Evolutionary conservation across 2,329 filamentous ascomycete genomes (phyloP), one percentile per base, ranked within the genome.

Genomic region (Rutstroemia sp.): DNA sequence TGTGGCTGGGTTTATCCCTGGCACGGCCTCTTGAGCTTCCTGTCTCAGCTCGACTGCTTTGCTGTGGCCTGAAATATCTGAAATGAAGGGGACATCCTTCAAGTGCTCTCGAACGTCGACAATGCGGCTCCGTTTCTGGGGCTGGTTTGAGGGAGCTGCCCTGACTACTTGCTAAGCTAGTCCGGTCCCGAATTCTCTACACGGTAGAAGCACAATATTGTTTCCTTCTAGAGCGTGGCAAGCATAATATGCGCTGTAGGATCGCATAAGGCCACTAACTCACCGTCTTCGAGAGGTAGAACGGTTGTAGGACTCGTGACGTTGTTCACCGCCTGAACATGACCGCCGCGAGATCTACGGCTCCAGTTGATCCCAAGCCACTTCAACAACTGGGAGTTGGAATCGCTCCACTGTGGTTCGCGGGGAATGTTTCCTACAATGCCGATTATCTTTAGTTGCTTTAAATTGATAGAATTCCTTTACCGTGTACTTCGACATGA

Each of bases 121-220:
- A 55, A 55, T 55, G 53, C 53, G 53, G 46, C 39, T 55, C 44
- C 53, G 25, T 25, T 42, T 16, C 2, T 55, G 46, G 44, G 38
- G 36, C 25, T 55, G 36, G 27, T 44, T 51, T 25, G 23, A 34
- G 45, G 30, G n/a, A 17, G 25, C 38, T 25, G 19, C 40, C 47
- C 53, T 51, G 53, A 56, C 53, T 51, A 56, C 25, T 17, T 36
- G 7, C 36, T 44, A 51, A 21, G 40, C 53, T 25, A 30, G 38
- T 45, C 36, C 45, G 25, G 53, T 51, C 39, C 38, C 9, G 14
- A 38, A 38, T 21, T 51, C 10, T 19, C 53, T 46, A 56, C 47
- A 47, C 51, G 47, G n/a, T 55, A 42, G 38, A 51, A 23, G 10
- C 14, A n/a, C 14, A n/a, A 36, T 34, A 34, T 44, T 12, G 39